These are phyloP conservation scores for Candida adriatica DNA, from an alignment of 805 yeast species.

Conservation along the genomic window DNA sequence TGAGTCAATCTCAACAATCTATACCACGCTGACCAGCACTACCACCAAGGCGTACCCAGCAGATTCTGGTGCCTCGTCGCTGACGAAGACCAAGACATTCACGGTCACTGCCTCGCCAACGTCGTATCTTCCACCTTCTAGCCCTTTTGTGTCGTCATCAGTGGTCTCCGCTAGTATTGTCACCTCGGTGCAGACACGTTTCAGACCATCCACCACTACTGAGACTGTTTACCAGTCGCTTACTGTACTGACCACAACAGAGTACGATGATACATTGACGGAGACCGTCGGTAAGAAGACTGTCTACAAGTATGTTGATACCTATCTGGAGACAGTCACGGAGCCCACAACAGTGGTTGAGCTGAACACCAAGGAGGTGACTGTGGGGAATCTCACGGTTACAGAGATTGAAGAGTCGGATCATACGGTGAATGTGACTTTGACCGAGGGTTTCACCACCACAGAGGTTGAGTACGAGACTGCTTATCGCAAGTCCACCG, in stretches of 20 bases:
- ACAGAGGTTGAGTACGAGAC: constrained; percentile 17
- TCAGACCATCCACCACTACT: constrained; percentile 15
- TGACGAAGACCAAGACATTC: too few species aligned
- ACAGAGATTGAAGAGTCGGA: constrained; percentile 24
- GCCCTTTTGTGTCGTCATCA: too few species aligned
- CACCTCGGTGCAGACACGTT: constrained; percentile 15
- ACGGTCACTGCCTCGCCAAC: too few species aligned
- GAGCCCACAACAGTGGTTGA: constrained; percentile 9
- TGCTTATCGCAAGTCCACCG: constrained; percentile 13
- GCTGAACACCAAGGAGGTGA: constrained; percentile 12
- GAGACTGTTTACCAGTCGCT: constrained; percentile 15
- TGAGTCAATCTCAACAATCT: neutral
- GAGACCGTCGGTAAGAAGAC: constrained; percentile 18
- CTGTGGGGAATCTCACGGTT: constrained; percentile 17
- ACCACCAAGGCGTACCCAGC: too few species aligned
- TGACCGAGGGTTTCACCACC: constrained; percentile 19
- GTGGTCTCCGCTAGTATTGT: constrained; percentile 22
- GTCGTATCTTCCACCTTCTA: too few species aligned
- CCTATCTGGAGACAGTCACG: constrained; percentile 11
- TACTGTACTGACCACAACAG: constrained; percentile 14
- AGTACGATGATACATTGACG: constrained; percentile 13
- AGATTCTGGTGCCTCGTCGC: too few species aligned
- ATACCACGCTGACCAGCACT: too few species aligned
- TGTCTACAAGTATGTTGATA: constrained; percentile 14
- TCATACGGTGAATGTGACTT: constrained; percentile 14